phyloP scores from a whole-genome alignment of 2,329 filamentous ascomycete genomes.

The Phyllachora maydis region DNA sequence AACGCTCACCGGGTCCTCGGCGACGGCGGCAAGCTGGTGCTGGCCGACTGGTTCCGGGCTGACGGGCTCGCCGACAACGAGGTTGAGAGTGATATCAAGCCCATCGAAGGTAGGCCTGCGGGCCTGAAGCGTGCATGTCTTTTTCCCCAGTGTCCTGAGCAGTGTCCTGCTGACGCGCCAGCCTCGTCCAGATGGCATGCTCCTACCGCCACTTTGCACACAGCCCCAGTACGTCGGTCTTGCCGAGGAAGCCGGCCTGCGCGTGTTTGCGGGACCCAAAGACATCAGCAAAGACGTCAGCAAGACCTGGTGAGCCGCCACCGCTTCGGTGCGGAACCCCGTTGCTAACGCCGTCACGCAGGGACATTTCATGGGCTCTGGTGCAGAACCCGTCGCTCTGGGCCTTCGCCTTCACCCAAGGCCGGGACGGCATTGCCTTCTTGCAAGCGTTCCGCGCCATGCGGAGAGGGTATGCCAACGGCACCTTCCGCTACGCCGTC shows the following conservation, averaged over 20 bases:
- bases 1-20: constrained; percentile 27
- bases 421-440: constrained; percentile 37
- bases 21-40: constrained; percentile 26
- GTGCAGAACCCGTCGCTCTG: constrained; percentile 38
- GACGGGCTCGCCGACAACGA: constrained; percentile 20
- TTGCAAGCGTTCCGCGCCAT: constrained; percentile 40
- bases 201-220: constrained; percentile 33
- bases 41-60: constrained; percentile 42
- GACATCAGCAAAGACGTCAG: constrained; percentile 36
- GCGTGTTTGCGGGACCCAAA: constrained; percentile 21
- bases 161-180: neutral
- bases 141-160: neutral
- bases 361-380: constrained; percentile 41
- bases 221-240: constrained; percentile 28
- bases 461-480: constrained; percentile 36
- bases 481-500: constrained; percentile 35
- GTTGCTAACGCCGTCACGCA: constrained; percentile 11
- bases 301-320: constrained; percentile 30
- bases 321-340: no score
- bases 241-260: constrained; percentile 25
- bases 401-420: constrained; percentile 39
- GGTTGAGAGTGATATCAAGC: constrained; percentile 30
- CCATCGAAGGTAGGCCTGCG: constrained; percentile 26
- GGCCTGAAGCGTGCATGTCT: neutral
- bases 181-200: constrained; percentile 28